phyloP scores from a whole-genome alignment of 2,329 filamentous ascomycete genomes.

The Aspergillus fumigatus region DNA sequence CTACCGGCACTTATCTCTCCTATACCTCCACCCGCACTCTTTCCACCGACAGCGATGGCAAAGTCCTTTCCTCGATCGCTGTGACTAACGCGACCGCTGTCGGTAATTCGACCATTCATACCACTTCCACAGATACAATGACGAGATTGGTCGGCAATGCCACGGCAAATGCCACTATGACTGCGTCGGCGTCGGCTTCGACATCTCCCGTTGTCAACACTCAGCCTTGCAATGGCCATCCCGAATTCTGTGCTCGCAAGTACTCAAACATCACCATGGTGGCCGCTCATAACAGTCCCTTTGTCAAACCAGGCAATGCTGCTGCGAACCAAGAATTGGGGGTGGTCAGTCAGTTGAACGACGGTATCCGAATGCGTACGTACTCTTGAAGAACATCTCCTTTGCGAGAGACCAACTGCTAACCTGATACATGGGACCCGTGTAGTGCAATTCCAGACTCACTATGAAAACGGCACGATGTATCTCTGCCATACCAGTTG shows the following conservation, averaged over 20 bases:
- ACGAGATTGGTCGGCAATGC: constrained; percentile 46
- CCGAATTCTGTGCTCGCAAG: constrained; percentile 69
- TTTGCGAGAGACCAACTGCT: neutral
- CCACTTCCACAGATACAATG: constrained; percentile 34
- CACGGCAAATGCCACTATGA: constrained; percentile 45
- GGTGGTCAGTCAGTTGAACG: constrained; percentile 69
- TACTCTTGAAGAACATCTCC: constrained; percentile 1
- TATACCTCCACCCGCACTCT: constrained; percentile 34
- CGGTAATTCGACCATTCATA: constrained; percentile 26
- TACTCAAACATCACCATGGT: constrained; percentile 81
- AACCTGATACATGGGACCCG: neutral
- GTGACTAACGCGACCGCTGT: constrained; percentile 17
- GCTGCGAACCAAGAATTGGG: constrained; percentile 69
- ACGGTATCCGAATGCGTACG: constrained; percentile 59
- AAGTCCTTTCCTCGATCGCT: constrained; percentile 22
- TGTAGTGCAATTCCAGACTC: constrained; percentile 57
- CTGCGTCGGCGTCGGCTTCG: constrained; percentile 40
- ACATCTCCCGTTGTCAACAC: constrained; percentile 57
- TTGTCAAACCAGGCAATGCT: constrained; percentile 64
- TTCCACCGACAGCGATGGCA: constrained; percentile 12
- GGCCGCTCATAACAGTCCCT: constrained; percentile 76
- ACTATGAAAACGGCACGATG: constrained; percentile 52
- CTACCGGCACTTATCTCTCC: constrained; percentile 38
- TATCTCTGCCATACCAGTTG: constrained; percentile 86
- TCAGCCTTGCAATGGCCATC: constrained; percentile 71